Base-by-base conservation (phyloP, 2,329 filamentous ascomycete genomes). In the Echinosphaeria canescens region DNA sequence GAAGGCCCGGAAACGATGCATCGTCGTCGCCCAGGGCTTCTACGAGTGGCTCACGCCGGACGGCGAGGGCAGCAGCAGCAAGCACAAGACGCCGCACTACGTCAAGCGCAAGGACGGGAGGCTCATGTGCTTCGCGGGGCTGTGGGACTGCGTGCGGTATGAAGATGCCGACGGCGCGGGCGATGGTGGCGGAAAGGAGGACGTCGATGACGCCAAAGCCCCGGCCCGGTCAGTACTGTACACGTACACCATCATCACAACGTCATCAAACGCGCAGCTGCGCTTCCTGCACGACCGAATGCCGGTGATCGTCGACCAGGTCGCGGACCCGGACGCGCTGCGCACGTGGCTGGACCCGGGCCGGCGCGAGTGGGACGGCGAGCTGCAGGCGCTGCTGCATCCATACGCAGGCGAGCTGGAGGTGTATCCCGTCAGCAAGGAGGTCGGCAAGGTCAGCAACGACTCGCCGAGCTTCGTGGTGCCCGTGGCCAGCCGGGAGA, bases 221-320 rank as follows among this genome's bases (percentile, higher is more conserved):
- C n/a, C n/a, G n/a, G n/a, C n/a, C n/a, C n/a, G n/a, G n/a, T n/a
- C n/a, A n/a, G n/a, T n/a, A n/a, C n/a, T n/a, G n/a, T 93, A 85
- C 44, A 90, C 81, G 0, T 98, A 92, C 47, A 85, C 84, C 2
- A 69, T 98, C 42, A 85, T 95, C 45, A 98, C 88, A 1, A 95
- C 85, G 2, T 64, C 74, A 32, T 78, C 81, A 6, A 92, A 85
- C 40, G 57, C 71, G 33, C 75, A 85, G 43, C 57, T 95, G 26
- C 70, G 59, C 15, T 95, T 92, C 36, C 56, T 98, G 12, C 88
- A 98, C 43, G 75, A 91, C 41, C 72, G 88, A 11, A 98, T 98
- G 88, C 88, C 88, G 0, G 85, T 92, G 5, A 78, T 95, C 16
- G 47, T 98, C 1, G 72, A 93, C 5, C 69, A 76, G 4, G 70